Conservation (phyloP, 176 grass and related monocot species). For the Secale cereale region DNA sequence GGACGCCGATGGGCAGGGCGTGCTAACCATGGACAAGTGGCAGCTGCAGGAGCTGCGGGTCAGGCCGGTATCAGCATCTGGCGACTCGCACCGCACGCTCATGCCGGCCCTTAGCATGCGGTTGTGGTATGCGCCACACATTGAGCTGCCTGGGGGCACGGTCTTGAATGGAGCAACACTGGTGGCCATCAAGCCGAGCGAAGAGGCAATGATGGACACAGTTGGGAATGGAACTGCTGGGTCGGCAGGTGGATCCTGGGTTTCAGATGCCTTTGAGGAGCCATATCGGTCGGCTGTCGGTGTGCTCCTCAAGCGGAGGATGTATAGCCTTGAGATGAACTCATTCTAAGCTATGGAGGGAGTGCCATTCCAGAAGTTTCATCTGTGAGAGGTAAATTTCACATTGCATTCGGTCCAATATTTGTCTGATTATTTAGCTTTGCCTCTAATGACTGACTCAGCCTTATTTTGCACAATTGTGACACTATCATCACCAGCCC, state of each 20-base stretch:
- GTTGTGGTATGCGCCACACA: slow-evolving; percentile 67
- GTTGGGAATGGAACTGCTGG: slow-evolving; percentile 8
- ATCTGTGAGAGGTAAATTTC: slow-evolving; percentile 33
- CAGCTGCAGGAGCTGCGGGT: slow-evolving; percentile 66
- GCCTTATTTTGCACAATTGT: slow-evolving; percentile 2
- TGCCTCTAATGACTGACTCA: background rate
- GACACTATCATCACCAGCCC: background rate
- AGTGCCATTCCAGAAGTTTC: background rate
- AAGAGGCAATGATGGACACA: slow-evolving; percentile 39
- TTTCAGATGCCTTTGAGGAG: slow-evolving; percentile 82
- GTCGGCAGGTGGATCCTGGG: slow-evolving; percentile 43
- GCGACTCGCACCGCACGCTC: slow-evolving; percentile 61
- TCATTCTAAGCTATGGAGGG: slow-evolving; percentile 58
- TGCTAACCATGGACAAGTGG: slow-evolving; percentile 72
- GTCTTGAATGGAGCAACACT: slow-evolving; percentile 83
- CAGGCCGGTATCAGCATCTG: slow-evolving; percentile 54
- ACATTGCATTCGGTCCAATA: background rate
- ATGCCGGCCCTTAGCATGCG: slow-evolving; percentile 87
- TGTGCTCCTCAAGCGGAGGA: slow-evolving; percentile 73
- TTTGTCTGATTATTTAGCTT: slow-evolving; percentile 18
- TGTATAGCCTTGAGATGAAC: slow-evolving; percentile 91
- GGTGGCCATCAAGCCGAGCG: slow-evolving; percentile 75
- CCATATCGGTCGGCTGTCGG: slow-evolving; percentile 60
- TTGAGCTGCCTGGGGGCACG: slow-evolving; percentile 66
- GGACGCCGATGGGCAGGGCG: slow-evolving; percentile 75